These are phyloP conservation scores for Nannochloropsis gaditana DNA, from an alignment of 108 stramenopile species.

Conservation along the genomic window DNA sequence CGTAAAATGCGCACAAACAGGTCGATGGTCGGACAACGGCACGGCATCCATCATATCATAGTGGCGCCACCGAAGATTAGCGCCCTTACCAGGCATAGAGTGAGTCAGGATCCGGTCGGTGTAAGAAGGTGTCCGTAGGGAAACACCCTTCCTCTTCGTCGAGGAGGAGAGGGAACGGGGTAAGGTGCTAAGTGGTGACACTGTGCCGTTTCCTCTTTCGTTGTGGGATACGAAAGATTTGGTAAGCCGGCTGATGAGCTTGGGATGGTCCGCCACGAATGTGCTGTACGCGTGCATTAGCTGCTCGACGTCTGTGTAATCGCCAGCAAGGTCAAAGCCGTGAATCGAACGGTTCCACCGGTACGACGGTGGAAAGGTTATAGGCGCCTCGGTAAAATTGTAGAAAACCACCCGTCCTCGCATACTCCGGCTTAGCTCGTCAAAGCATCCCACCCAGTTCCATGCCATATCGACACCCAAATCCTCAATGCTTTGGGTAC, in stretches of 20 bases:
- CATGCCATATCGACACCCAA: neutral
- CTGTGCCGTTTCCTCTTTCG: neutral
- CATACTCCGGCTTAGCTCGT: constrained; percentile 7
- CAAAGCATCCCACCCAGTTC: neutral
- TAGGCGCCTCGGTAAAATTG: constrained; percentile 1
- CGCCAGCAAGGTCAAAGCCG: neutral
- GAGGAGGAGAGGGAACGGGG: neutral
- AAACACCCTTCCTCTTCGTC: neutral
- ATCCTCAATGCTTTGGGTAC: neutral
- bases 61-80: constrained; percentile 6
- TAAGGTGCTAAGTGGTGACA: neutral
- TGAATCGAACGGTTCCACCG: neutral
- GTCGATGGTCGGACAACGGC: neutral
- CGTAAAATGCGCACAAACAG: neutral
- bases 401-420: neutral
- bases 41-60: constrained; percentile 17
- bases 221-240: neutral
- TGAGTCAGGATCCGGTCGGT: neutral
- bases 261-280: constrained; percentile 1
- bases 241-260: neutral
- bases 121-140: neutral
- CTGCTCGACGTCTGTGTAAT: neutral
- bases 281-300: neutral
- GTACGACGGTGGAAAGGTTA: constrained; percentile 10
- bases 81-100: neutral